Evolutionary conservation across 306 rosid species (phyloP).

Genomic region (Cajanus cajan): DNA sequence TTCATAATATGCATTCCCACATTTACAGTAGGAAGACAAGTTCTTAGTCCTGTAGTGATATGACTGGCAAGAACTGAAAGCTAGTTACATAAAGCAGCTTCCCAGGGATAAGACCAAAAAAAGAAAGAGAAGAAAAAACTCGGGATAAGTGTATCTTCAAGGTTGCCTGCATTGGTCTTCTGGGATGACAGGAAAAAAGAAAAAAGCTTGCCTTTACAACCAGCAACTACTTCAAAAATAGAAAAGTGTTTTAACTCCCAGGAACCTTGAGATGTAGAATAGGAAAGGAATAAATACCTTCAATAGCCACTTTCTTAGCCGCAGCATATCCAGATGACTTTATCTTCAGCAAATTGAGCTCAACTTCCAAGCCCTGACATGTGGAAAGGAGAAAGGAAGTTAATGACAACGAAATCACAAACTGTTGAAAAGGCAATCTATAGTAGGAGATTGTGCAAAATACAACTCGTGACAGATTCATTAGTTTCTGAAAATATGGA

Average conservation of each 20-base stretch:
- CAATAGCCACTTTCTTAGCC: slow-evolving; percentile 63
- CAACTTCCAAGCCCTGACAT: slow-evolving; percentile 64
- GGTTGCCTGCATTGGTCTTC: neutral
- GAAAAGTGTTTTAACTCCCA: neutral
- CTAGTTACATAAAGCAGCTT: slow-evolving; percentile 8
- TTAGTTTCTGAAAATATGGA: neutral
- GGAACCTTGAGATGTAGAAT: neutral
- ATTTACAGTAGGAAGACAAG: neutral
- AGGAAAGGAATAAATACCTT: slow-evolving; percentile 42
- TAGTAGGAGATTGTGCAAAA: neutral
- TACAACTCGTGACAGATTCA: neutral
- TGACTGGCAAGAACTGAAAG: too few relatives aligned
- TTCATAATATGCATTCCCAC: neutral
- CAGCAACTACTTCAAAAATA: slow-evolving; percentile 7
- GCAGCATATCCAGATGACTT: slow-evolving; percentile 68
- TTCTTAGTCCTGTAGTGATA: too few relatives aligned
- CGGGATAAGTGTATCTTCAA: neutral
- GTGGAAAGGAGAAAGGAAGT: slow-evolving; percentile 6
- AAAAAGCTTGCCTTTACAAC: neutral
- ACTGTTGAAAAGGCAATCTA: neutral
- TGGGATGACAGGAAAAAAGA: neutral
- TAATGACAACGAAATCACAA: slow-evolving; percentile 12
- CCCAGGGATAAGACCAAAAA: neutral
- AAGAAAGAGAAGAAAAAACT: neutral
- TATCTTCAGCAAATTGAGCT: slow-evolving; percentile 50